Conservation (phyloP, 1,284 basidiomycete genomes). For the Neotropicomus parvogracilis region DNA sequence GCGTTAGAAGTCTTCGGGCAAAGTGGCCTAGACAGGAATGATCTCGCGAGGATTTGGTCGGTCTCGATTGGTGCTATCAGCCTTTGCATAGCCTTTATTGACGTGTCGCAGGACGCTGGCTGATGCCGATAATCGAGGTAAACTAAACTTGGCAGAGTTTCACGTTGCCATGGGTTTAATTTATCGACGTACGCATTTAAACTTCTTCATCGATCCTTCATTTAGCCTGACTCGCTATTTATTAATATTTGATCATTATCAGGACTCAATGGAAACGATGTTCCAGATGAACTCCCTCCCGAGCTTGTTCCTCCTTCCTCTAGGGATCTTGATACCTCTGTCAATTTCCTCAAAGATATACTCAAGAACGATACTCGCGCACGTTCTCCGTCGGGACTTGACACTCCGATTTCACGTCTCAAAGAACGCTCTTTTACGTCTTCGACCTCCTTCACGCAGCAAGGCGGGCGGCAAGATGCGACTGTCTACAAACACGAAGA, state of each 20-base stretch:
- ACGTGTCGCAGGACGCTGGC: constrained; percentile 71
- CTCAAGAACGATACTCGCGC: constrained; percentile 81
- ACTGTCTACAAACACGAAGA: constrained; percentile 91
- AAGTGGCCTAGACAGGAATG: constrained; percentile 85
- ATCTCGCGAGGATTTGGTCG: constrained; percentile 92
- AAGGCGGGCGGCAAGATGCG: constrained; percentile 73
- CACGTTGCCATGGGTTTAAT: constrained; percentile 99
- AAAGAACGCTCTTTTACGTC: constrained; percentile 72
- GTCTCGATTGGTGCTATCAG: constrained; percentile 27
- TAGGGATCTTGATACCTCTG: constrained; percentile 86
- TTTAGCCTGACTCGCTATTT: constrained; percentile 1
- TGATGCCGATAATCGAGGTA: constrained; percentile 88
- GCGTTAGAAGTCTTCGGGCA: constrained; percentile 95
- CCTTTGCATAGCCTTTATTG: not conserved
- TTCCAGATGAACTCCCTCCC: constrained; percentile 82
- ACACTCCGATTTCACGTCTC: constrained; percentile 54
- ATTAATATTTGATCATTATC: not conserved
- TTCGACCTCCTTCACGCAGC: constrained; percentile 45
- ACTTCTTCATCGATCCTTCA: not conserved
- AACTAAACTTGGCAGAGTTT: constrained; percentile 94
- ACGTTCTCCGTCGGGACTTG: constrained; percentile 50
- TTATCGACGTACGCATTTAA: constrained; percentile 73
- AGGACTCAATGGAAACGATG: constrained; percentile 90
- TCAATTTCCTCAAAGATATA: constrained; percentile 88
- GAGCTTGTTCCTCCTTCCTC: constrained; percentile 94